A percentile compares a stretch with the other conserved stretches of the same genome.
Conservation (phyloP, 2,329 filamentous ascomycete species). For the Fusarium sp. region DNA sequence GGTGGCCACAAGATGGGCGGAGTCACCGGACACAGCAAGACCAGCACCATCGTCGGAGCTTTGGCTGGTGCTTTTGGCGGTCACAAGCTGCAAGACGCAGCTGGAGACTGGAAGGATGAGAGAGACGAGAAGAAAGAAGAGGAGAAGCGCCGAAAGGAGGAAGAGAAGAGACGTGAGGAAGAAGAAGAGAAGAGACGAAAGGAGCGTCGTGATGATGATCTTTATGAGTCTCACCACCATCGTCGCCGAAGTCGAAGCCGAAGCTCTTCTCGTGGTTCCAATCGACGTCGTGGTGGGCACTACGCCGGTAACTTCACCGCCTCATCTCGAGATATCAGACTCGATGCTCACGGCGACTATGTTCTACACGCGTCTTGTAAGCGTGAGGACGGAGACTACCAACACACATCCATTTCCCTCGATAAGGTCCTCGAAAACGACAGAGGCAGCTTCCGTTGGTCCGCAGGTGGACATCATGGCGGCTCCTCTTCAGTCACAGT, state of each 20-base stretch:
- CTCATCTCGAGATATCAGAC: slow-evolving; percentile 46
- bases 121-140: slow-evolving; percentile 47
- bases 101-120: slow-evolving; percentile 50
- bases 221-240: background rate
- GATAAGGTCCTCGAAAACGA: slow-evolving; percentile 48
- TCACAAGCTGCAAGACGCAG: slow-evolving; percentile 52
- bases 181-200: slow-evolving; percentile 39
- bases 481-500: slow-evolving; percentile 45
- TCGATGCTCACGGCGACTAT: slow-evolving; percentile 47
- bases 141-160: slow-evolving; percentile 40
- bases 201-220: slow-evolving; percentile 17
- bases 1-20: slow-evolving; percentile 52
- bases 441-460: slow-evolving; percentile 50
- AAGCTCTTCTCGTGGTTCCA: slow-evolving; percentile 1
- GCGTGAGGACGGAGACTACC: slow-evolving; percentile 45
- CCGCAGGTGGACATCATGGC: slow-evolving; percentile 34
- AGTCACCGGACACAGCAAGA: slow-evolving; percentile 42
- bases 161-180: slow-evolving; percentile 24
- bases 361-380: slow-evolving; percentile 47
- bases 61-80: slow-evolving; percentile 53
- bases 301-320: slow-evolving; percentile 47
- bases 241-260: slow-evolving; percentile 3
- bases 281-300: slow-evolving; percentile 26
- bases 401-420: slow-evolving; percentile 47
- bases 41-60: slow-evolving; percentile 50